Percentiles rank a stretch among this genome's conserved stretches.
Conservation (phyloP, 495 filamentous ascomycete genomes). For the Aspergillus mulundensis region DNA sequence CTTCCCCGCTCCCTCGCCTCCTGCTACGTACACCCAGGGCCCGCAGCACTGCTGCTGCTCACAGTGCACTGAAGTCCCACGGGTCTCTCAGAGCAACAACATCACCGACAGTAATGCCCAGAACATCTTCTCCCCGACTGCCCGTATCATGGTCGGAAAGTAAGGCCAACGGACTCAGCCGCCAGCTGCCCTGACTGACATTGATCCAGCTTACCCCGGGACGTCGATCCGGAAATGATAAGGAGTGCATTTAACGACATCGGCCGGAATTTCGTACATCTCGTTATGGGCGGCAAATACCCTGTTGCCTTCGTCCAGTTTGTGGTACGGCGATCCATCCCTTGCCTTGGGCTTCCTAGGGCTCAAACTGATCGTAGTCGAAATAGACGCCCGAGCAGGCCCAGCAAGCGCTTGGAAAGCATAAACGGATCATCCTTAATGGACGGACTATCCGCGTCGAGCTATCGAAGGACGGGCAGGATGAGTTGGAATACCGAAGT, state of each 20-base stretch:
- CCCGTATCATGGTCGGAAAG: constrained; percentile 65
- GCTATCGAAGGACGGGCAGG: no score
- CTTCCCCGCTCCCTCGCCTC: background rate
- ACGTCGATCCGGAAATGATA: background rate
- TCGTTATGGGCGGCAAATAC: background rate
- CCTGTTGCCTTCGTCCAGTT: constrained; percentile 7
- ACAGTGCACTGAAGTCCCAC: no score
- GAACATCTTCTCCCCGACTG: constrained; percentile 46
- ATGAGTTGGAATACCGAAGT: no score
- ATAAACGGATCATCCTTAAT: no score
- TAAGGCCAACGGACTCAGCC: constrained; percentile 29
- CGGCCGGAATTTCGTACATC: background rate
- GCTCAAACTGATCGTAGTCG: no score
- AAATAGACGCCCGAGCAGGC: no score
- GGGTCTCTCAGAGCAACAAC: background rate
- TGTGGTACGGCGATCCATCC: background rate
- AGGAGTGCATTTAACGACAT: background rate
- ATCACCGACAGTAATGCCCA: constrained; percentile 50
- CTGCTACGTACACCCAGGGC: no score
- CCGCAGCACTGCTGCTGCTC: no score
- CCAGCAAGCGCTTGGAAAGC: no score
- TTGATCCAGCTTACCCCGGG: background rate
- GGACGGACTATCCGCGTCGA: no score
- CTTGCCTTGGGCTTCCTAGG: no score
- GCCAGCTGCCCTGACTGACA: no score